A percentile compares a stretch with the other conserved stretches of the same genome.
phyloP scores from a whole-genome alignment of 2,329 filamentous ascomycete species.

The Volutella citrinella region DNA sequence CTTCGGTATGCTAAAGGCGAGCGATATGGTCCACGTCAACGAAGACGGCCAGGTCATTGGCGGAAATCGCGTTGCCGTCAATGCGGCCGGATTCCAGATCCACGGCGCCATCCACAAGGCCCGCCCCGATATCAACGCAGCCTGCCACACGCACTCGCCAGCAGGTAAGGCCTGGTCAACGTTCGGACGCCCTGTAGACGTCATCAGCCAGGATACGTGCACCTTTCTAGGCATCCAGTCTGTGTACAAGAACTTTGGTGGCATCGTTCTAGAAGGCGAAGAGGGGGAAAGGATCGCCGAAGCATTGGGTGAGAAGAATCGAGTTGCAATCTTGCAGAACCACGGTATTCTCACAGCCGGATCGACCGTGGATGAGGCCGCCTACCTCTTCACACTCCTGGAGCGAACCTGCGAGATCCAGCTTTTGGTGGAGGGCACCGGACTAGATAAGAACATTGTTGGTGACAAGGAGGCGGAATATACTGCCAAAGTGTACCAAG shows the following conservation, averaged over 20 bases:
- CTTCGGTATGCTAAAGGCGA: slow-evolving; percentile 63
- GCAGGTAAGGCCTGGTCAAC: slow-evolving; percentile 62
- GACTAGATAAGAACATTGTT: slow-evolving; percentile 3
- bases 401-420: slow-evolving; percentile 7
- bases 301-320: slow-evolving; percentile 53
- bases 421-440: slow-evolving; percentile 8
- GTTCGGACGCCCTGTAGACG: slow-evolving; percentile 60
- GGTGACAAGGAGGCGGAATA: slow-evolving; percentile 3
- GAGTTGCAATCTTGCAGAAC: slow-evolving; percentile 31
- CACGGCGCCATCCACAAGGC: slow-evolving; percentile 62
- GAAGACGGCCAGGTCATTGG: no score
- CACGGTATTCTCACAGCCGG: slow-evolving; percentile 10
- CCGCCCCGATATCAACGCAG: slow-evolving; percentile 58
- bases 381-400: slow-evolving; percentile 6
- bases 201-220: slow-evolving; percentile 63
- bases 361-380: slow-evolving; percentile 7
- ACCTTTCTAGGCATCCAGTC: slow-evolving; percentile 61
- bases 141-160: slow-evolving; percentile 62
- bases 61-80: no score
- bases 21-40: slow-evolving; percentile 69
- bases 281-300: slow-evolving; percentile 59
- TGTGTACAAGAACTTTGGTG: slow-evolving; percentile 54
- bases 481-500: no score
- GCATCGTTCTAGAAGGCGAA: slow-evolving; percentile 51
- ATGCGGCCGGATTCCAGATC: slow-evolving; percentile 65